Evolutionary conservation across 83 land plant genomes (phyloP).

Genomic region (Thuja plicata): DNA sequence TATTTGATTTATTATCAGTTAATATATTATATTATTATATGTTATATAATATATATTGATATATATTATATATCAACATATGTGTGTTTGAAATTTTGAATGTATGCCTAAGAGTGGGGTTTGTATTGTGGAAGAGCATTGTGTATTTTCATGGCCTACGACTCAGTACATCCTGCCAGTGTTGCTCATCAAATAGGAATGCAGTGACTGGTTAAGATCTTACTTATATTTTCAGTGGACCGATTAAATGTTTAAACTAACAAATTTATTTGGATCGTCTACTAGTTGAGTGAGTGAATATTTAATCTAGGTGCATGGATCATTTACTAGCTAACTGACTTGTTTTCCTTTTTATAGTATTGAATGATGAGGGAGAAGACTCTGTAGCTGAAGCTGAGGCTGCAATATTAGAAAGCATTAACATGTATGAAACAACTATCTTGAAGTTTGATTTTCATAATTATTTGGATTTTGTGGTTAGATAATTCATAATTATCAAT

Average conservation of each 20-base stretch:
- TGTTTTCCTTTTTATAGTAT: constrained; percentile 55
- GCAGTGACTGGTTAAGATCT: neutral
- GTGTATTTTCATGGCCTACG: neutral
- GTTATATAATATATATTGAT: too few species aligned
- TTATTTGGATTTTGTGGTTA: neutral
- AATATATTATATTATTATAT: too few species aligned
- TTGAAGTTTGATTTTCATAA: neutral
- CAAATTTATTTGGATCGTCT: neutral
- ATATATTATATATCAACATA: too few species aligned
- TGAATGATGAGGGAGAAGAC: constrained; percentile 65
- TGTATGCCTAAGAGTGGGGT: too few species aligned
- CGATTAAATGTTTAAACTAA: too few species aligned
- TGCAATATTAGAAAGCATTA: constrained; percentile 68
- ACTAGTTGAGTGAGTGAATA: neutral
- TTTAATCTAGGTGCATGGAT: neutral
- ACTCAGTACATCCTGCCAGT: neutral
- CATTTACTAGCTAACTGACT: constrained; percentile 23
- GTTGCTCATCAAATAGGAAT: neutral
- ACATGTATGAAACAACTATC: constrained; percentile 41
- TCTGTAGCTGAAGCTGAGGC: constrained; percentile 83
- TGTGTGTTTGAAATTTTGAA: too few species aligned
- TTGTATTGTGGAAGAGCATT: neutral
- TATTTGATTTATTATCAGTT: too few species aligned
- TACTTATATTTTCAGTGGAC: neutral
- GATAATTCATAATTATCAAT: neutral